Evolutionary conservation across 2,329 filamentous ascomycete species (phyloP).

Genomic region (Eurotiales sp.): DNA sequence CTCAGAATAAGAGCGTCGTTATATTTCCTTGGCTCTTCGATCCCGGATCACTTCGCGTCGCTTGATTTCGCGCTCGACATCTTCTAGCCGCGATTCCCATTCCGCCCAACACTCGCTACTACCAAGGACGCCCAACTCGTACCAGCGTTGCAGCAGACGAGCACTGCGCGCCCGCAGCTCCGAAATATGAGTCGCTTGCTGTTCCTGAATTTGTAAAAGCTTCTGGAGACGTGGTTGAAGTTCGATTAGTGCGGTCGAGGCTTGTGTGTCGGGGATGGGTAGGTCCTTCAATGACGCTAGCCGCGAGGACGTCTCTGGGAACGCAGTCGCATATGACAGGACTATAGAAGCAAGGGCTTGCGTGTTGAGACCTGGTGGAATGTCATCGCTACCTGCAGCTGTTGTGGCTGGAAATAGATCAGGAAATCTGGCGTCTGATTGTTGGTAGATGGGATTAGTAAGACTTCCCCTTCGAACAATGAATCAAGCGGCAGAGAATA

Average conservation of each 20-base stretch:
- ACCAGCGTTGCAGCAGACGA: constrained; percentile 63
- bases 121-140: constrained; percentile 66
- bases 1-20: not conserved
- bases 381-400: constrained; percentile 20
- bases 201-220: constrained; percentile 33
- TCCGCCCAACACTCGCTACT: constrained; percentile 67
- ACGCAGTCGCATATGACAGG: constrained; percentile 43
- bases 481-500: constrained; percentile 9
- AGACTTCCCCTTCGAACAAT: constrained; percentile 1
- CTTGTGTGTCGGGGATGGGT: constrained; percentile 40
- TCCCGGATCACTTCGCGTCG: constrained; percentile 58
- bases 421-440: constrained; percentile 35
- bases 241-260: constrained; percentile 40
- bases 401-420: constrained; percentile 38
- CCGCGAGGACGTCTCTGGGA: constrained; percentile 46
- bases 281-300: constrained; percentile 48
- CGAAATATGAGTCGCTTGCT: constrained; percentile 37
- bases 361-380: constrained; percentile 34
- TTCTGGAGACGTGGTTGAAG: constrained; percentile 41
- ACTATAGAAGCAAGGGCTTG: constrained; percentile 39
- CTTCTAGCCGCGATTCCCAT: constrained; percentile 64
- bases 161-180: constrained; percentile 42
- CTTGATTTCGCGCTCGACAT: constrained; percentile 62
- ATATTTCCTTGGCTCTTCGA: constrained; percentile 48
- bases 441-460: constrained; percentile 7